Percentiles rank a stretch among this genome's conserved stretches.
phyloP scores from a whole-genome alignment of 2,329 filamentous ascomycete species.

The Sphaerulina musiva region DNA sequence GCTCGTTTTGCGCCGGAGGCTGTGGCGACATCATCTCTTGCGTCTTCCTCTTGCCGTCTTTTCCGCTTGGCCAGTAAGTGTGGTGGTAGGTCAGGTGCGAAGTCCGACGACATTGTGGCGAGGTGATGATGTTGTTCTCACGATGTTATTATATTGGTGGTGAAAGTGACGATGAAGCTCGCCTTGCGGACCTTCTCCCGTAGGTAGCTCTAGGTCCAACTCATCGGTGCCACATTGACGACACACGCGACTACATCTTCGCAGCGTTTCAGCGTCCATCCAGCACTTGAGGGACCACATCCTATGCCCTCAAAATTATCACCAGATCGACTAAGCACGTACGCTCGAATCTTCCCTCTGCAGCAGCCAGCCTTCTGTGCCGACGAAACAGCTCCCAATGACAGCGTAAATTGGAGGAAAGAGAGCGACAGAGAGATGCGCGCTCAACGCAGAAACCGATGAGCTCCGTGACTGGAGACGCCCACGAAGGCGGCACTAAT shows the following conservation, averaged over 20 bases:
- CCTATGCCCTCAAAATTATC: neutral
- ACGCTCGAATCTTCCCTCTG: neutral
- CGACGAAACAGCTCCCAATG: neutral
- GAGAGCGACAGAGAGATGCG: constrained; percentile 45
- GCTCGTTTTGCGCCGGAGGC: constrained; percentile 34
- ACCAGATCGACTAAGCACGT: neutral
- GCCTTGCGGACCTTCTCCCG: neutral
- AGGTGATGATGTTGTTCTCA: constrained; percentile 2
- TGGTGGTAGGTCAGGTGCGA: constrained; percentile 64
- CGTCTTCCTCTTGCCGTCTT: constrained; percentile 42
- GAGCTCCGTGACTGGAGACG: constrained; percentile 62
- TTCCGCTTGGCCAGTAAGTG: constrained; percentile 52
- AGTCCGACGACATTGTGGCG: constrained; percentile 57
- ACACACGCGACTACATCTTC: neutral
- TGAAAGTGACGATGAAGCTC: neutral
- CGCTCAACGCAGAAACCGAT: constrained; percentile 50
- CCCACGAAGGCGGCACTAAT: constrained; percentile 54
- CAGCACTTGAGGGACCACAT: neutral
- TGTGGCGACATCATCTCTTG: constrained; percentile 33
- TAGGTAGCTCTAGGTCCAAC: neutral
- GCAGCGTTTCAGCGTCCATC: neutral
- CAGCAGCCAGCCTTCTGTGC: neutral
- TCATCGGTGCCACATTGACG: neutral
- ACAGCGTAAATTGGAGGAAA: neutral
- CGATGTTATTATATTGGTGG: neutral